phyloP scores from a whole-genome alignment of 1,284 basidiomycete genomes.

The Filobasidium uniguttulatum region DNA sequence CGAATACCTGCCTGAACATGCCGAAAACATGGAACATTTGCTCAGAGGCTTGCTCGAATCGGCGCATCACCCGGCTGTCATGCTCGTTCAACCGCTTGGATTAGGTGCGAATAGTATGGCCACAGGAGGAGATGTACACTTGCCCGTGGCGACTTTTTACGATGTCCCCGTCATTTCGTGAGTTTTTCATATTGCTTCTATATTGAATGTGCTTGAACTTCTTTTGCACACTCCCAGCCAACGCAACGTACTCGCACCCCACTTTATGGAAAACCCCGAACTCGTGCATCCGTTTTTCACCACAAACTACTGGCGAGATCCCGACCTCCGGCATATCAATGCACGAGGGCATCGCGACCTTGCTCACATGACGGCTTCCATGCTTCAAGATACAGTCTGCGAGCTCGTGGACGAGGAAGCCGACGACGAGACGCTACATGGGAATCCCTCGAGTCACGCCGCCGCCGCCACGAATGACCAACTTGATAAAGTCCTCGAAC shows the following conservation, averaged over 20 bases:
- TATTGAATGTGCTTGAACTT: too few relatives aligned
- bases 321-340: constrained; percentile 33
- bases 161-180: constrained; percentile 33
- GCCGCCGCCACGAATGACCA: background rate
- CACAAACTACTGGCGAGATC: constrained; percentile 29
- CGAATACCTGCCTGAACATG: constrained; percentile 29
- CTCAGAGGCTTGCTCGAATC: constrained; percentile 30
- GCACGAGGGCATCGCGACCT: constrained; percentile 31
- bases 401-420: background rate
- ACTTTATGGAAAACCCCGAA: constrained; percentile 33
- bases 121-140: constrained; percentile 34
- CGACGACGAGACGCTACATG: background rate
- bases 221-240: background rate
- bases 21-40: constrained; percentile 36
- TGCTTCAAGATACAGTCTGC: constrained; percentile 30
- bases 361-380: constrained; percentile 24
- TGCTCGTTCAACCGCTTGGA: constrained; percentile 30
- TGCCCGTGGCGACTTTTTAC: constrained; percentile 35
- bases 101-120: constrained; percentile 27
- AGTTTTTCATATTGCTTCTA: background rate
- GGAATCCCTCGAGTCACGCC: background rate
- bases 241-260: constrained; percentile 29
- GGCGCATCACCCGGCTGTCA: constrained; percentile 27
- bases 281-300: constrained; percentile 32
- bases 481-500: background rate